Evolutionary conservation across 139 green algal species (phyloP), one percentile per base, ranked within the genome.

Genomic region (Micractinium conductrix): DNA sequence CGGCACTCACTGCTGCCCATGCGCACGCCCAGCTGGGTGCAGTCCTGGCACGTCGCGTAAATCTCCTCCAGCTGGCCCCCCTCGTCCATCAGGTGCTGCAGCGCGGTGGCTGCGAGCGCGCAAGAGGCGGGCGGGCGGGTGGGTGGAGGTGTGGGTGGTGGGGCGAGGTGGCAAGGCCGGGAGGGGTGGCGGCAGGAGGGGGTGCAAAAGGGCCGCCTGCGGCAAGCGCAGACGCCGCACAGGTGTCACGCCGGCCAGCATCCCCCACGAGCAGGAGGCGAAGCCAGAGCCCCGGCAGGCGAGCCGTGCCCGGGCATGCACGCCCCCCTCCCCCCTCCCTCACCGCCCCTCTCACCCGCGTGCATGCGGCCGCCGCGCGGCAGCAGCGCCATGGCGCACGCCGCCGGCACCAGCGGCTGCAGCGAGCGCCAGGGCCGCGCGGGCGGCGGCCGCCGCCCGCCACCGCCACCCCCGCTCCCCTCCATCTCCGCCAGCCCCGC

Each of bases 321-420:
- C n/a, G n/a, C n/a, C n/a, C n/a, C n/a, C n/a, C n/a, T n/a, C n/a
- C n/a, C n/a, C n/a, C n/a, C n/a, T n/a, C n/a, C n/a, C 7, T 2
- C 53, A 22, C 53, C 53, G 19, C 2, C 53, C 53, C 53, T 2
- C 50, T 40, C 76, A 82, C 76, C 76, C 26, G 90, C 84, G 17
- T 89, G 71, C 19, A 45, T 68, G 33, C 78, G 80, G 70, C 69
- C 86, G 30, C 86, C 75, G 21, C 68, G 43, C 0, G 92, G 93
- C 83, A 96, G 70, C 87, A 94, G 81, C 43, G 93, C 91, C 84
- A 95, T 85, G 4, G 89, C 90, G 79, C 91, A 94, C 2, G 84
- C 90, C 55, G 84, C 83, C 0, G 90, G 91, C 76, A 87, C 35
- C 67, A 94, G 71, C n/a, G 90, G 78, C 65, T 78, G 74, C 43